Evolutionary conservation across 495 filamentous ascomycete species (phyloP), one percentile per base, ranked within the genome.

Genomic region (Viridothelium virens): DNA sequence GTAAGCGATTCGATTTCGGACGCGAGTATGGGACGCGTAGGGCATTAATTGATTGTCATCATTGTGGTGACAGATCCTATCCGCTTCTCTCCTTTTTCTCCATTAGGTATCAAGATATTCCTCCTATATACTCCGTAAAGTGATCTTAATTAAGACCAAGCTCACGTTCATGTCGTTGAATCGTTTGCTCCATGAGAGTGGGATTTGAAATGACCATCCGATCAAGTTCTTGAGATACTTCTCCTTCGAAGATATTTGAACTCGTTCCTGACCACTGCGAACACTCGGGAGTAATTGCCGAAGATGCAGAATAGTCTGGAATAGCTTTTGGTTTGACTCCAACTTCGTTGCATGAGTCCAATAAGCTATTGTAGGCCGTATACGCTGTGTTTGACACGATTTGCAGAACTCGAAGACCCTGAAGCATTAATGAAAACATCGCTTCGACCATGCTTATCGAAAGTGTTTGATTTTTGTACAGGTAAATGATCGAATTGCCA

Each of bases 311-410:
- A 14, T 59, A 9, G 53, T 59, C 53, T 36, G 53, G 53, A 36
- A 59, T 59, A 9, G 53, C 6, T 59, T 59, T 59, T 34, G 53
- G 53, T 9, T 36, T 59, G 53, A 59, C 53, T 59, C 53, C 53
- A 36, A 59, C 53, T 36, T 59, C 53, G 18, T 33, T 59, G 31
- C 53, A 59, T 36, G 53, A 11, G n/a, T 59, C 53, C 18, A 59
- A 6, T 10, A 59, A 31, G 25, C 18, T 59, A 36, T 59, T 59
- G 53, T 59, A 59, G 14, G 53, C 53, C 53, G 31, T 36, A 18
- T 59, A 59, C 2, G 53, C 53, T 59, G 53, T 59, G 7, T 7
- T 11, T 3, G 53, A 59, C 9, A 59, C 53, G 31, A 59, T 59
- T 14, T 59, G 53, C 31, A 59, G 53, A 34, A 59, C 53, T 34